These are phyloP conservation scores for Dioscorea zingiberensis DNA, from an alignment of 106 monocot genomes.

Conservation along the genomic window DNA sequence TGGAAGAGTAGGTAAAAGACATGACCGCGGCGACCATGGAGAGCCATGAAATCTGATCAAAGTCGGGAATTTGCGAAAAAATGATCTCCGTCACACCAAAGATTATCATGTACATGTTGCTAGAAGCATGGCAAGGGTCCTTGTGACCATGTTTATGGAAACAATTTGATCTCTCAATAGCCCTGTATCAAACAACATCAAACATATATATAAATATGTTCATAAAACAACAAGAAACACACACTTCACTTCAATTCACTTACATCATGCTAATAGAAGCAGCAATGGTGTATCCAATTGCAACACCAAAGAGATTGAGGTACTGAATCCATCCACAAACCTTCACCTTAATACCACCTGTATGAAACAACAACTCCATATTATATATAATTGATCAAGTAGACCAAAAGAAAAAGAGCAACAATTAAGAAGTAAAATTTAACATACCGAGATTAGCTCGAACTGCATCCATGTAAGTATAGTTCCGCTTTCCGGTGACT, in stretches of 20 bases:
- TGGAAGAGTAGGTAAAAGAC: slow-evolving; percentile 81
- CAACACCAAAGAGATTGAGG: slow-evolving; percentile 50
- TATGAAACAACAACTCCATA: not conserved
- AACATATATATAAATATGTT: not conserved
- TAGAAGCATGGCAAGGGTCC: slow-evolving; percentile 30
- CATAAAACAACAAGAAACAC: not conserved
- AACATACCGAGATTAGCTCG: slow-evolving; percentile 48
- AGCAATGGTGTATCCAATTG: slow-evolving; percentile 72
- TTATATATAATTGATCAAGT: not conserved
- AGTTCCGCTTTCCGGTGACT: slow-evolving; percentile 57
- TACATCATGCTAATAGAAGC: slow-evolving; percentile 72
- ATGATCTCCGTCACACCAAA: slow-evolving; percentile 48
- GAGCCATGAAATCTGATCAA: slow-evolving; percentile 73
- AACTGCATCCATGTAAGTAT: slow-evolving; percentile 76
- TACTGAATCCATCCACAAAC: slow-evolving; percentile 59
- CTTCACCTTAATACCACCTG: slow-evolving; percentile 56
- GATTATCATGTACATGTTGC: slow-evolving; percentile 62
- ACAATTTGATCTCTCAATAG: slow-evolving; percentile 52
- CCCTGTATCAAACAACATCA: slow-evolving; percentile 22
- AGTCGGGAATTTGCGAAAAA: slow-evolving; percentile 75
- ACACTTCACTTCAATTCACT: slow-evolving; percentile 11
- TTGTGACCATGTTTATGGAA: slow-evolving; percentile 49
- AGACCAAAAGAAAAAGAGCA: too few species aligned
- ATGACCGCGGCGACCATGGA: slow-evolving; percentile 76
- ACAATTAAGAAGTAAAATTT: too few species aligned